Conservation (phyloP, 148 eudicot species). For the Nyssa sinensis region DNA sequence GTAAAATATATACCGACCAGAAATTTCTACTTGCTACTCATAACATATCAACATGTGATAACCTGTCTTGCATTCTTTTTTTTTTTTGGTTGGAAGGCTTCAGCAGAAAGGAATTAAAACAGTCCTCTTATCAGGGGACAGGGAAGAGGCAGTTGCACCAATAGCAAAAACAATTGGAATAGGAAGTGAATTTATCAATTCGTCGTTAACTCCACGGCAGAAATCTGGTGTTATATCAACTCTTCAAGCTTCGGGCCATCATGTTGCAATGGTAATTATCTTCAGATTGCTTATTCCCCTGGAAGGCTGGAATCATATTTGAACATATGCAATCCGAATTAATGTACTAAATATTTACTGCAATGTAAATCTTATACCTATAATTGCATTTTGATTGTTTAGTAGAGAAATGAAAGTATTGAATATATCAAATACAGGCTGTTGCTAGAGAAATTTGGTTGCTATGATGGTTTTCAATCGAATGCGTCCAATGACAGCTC, state of each 20-base stretch:
- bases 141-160: slow-evolving; percentile 90
- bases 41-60: slow-evolving; percentile 10
- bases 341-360: background rate
- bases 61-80: slow-evolving; percentile 7
- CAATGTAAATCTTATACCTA: background rate
- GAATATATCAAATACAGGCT: background rate
- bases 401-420: no score
- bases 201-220: slow-evolving; percentile 75
- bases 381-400: background rate
- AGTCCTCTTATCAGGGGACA: slow-evolving; percentile 87
- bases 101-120: slow-evolving; percentile 66
- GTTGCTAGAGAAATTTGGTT: background rate
- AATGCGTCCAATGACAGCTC: background rate
- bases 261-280: slow-evolving; percentile 75
- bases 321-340: background rate
- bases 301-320: slow-evolving; percentile 6
- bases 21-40: background rate
- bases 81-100: slow-evolving; percentile 45
- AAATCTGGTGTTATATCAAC: slow-evolving; percentile 70
- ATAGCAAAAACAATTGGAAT: slow-evolving; percentile 74
- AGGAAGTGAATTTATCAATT: slow-evolving; percentile 53
- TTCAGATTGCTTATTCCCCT: slow-evolving; percentile 1
- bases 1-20: background rate
- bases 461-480: background rate
- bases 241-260: slow-evolving; percentile 68